phyloP scores from a whole-genome alignment of 1,284 basidiomycete species.

The Thelephora terrestris region DNA sequence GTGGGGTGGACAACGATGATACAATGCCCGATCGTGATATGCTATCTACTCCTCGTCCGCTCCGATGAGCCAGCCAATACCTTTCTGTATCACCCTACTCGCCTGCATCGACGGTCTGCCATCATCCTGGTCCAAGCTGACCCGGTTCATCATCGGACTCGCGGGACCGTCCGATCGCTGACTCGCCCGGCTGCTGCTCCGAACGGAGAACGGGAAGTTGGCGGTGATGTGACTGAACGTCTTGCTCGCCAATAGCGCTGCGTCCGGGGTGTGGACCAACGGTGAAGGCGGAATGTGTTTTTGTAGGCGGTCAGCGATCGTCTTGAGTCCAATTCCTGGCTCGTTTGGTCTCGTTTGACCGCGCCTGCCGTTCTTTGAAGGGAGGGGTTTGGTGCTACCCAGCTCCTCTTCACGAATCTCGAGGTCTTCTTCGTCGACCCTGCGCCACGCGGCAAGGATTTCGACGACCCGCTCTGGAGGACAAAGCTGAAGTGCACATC shows the following conservation, averaged over 20 bases:
- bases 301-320: constrained; percentile 49
- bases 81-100: constrained; percentile 63
- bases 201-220: constrained; percentile 60
- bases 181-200: constrained; percentile 32
- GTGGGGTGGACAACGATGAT: no score
- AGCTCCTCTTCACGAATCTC: constrained; percentile 27
- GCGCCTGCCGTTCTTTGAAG: not conserved
- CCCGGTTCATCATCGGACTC: not conserved
- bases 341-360: constrained; percentile 6
- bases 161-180: constrained; percentile 22
- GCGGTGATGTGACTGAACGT: constrained; percentile 69
- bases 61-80: constrained; percentile 82
- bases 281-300: constrained; percentile 52
- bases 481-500: constrained; percentile 79
- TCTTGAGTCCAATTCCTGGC: constrained; percentile 26
- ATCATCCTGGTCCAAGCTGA: constrained; percentile 21
- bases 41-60: constrained; percentile 47
- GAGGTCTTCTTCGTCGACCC: constrained; percentile 54
- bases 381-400: constrained; percentile 4
- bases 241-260: constrained; percentile 60
- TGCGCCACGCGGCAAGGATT: constrained; percentile 65
- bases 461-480: constrained; percentile 70
- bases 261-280: constrained; percentile 56
- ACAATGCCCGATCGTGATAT: no score
- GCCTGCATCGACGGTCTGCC: constrained; percentile 65